phyloP scores from a whole-genome alignment of 352 stramenopile species.

The Pythium utonaiense region DNA sequence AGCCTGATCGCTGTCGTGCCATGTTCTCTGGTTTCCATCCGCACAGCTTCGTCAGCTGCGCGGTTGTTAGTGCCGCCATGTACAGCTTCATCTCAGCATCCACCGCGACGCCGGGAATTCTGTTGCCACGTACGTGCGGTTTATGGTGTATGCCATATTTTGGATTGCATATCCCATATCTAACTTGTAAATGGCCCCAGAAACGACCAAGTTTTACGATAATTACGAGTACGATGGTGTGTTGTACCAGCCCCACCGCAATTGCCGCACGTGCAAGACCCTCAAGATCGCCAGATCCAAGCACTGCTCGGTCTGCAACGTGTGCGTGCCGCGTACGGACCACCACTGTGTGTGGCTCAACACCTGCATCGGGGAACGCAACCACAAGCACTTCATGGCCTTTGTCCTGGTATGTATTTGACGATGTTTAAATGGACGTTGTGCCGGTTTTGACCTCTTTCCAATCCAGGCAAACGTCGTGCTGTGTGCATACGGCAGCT shows the following conservation, averaged over 20 bases:
- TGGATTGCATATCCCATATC: neutral
- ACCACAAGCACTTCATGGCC: constrained; percentile 49
- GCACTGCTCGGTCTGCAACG: constrained; percentile 63
- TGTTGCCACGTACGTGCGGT: constrained; percentile 35
- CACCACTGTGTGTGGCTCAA: constrained; percentile 72
- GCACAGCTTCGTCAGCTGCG: constrained; percentile 33
- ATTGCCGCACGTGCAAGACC: constrained; percentile 45
- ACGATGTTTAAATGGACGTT: neutral
- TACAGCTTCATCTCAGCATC: constrained; percentile 49
- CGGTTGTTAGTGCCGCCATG: constrained; percentile 37
- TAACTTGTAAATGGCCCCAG: constrained; percentile 10
- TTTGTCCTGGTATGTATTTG: constrained; percentile 43
- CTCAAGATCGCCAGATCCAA: constrained; percentile 65
- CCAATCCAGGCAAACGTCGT: constrained; percentile 41
- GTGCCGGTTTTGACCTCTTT: neutral
- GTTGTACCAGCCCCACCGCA: constrained; percentile 31
- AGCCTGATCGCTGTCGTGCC: too few relatives aligned
- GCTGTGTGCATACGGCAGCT: constrained; percentile 47
- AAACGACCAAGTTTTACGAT: constrained; percentile 45
- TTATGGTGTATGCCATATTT: neutral
- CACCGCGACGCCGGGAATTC: constrained; percentile 36
- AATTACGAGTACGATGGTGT: constrained; percentile 51
- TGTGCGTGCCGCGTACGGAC: constrained; percentile 61
- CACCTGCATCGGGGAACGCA: constrained; percentile 58
- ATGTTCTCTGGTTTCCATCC: neutral